Evolutionary conservation across 2,329 filamentous ascomycete genomes (phyloP).

Genomic region (Hymenoscyphus linearis): DNA sequence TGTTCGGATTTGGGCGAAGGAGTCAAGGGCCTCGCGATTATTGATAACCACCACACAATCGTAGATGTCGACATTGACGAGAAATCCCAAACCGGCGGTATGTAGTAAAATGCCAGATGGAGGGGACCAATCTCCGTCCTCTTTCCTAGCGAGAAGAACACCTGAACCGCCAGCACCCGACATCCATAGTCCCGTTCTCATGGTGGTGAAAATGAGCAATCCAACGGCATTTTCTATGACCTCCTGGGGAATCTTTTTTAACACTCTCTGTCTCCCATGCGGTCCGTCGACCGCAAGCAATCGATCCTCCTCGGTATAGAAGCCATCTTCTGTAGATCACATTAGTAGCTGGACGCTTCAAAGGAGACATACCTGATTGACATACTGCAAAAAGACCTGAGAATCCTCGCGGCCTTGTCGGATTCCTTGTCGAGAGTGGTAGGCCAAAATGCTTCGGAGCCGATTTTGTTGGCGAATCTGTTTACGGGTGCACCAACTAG

Average conservation of each 20-base stretch:
- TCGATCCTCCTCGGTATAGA: slow-evolving; percentile 52
- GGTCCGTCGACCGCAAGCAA: slow-evolving; percentile 31
- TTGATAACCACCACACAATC: slow-evolving; percentile 94
- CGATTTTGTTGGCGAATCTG: slow-evolving; percentile 73
- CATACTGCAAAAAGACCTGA: slow-evolving; percentile 85
- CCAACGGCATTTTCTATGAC: slow-evolving; percentile 88
- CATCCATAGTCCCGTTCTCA: slow-evolving; percentile 89
- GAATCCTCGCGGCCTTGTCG: slow-evolving; percentile 83
- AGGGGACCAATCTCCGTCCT: slow-evolving; percentile 85
- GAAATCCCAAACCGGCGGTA: slow-evolving; percentile 81
- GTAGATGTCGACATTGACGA: slow-evolving; percentile 90
- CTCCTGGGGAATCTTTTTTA: slow-evolving; percentile 78
- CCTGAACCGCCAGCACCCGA: slow-evolving; percentile 88
- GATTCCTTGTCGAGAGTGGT: slow-evolving; percentile 81
- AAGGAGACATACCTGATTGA: slow-evolving; percentile 22
- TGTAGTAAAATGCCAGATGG: slow-evolving; percentile 89
- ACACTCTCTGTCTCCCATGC: slow-evolving; percentile 51
- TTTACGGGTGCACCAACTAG: slow-evolving; percentile 66
- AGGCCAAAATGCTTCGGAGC: slow-evolving; percentile 79
- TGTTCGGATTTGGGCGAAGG: slow-evolving; percentile 73
- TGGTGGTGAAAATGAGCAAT: slow-evolving; percentile 89
- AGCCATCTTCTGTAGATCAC: slow-evolving; percentile 52
- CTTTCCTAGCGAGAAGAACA: slow-evolving; percentile 75
- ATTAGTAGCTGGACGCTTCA: slow-evolving; percentile 11
- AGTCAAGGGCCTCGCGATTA: slow-evolving; percentile 74